Evolutionary conservation across 495 filamentous ascomycete genomes (phyloP), one percentile per base, ranked within the genome.

Genomic region (Penicillium arizonense): DNA sequence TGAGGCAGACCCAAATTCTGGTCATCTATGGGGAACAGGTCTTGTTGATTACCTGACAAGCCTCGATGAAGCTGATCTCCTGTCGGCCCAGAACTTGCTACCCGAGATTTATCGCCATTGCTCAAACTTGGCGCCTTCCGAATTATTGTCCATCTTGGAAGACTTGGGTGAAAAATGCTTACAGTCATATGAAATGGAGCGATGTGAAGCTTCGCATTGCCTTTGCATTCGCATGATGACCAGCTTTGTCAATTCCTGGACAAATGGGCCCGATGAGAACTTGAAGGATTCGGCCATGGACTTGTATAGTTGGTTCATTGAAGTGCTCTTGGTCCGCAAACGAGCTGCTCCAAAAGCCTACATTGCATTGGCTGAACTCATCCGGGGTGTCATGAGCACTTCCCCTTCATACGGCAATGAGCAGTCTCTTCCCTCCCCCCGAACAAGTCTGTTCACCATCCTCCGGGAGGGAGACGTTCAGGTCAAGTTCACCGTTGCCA

Each of bases 301-400:
- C 39, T 65, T 97, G n/a, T 97, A 96, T 68, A 66, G 77, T 18
- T 92, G 88, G 80, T 86, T 93, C 57, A 79, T 90, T 18, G 82
- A 81, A 32, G 76, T 73, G 14, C 77, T 82, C 2, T 61, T 96
- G 13, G 74, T 80, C 24, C 84, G 77, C 42, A 80, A 79, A 14
- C 79, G 83, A 47, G 75, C 88, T 13, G 92, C 91, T 5, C 65
- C 85, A 13, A 76, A 74, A 28, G 80, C 87, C n/a, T 85, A 88
- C 47, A 80, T 85, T 46, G 71, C 74, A 3, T 73, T 96, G 41
- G 81, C 85, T 13, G 72, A 76, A 32, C 70, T 96, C 9, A 74
- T 97, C 9, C 79, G 87, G 41, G 72, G 76, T 41, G 70, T 97
- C 0, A 71, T 94, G 32, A 79, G 82, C 52, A 71, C 79, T 16